phyloP scores from a whole-genome alignment of 148 eudicot genomes.

The Dianthus caryophyllus region DNA sequence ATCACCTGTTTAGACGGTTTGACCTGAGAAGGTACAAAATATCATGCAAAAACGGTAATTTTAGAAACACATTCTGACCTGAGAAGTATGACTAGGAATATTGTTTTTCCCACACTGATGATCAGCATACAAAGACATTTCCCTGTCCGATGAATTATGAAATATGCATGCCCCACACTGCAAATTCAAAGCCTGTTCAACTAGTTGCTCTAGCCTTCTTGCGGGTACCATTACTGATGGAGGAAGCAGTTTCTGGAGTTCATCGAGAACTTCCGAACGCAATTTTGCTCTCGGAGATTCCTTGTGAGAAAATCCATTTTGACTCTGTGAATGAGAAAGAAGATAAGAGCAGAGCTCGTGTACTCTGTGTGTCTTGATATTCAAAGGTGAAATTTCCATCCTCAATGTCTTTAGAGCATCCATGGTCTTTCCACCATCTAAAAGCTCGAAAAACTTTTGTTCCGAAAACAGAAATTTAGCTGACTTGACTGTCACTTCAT shows the following conservation, averaged over 20 bases:
- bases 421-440: conserved; percentile 47
- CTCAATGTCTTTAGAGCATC: conserved; percentile 73
- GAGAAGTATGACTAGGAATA: conserved; percentile 68
- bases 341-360: conserved; percentile 58
- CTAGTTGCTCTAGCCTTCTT: conserved; percentile 64
- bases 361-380: conserved; percentile 41
- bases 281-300: conserved; percentile 28
- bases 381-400: conserved; percentile 64
- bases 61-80: conserved; percentile 39
- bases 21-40: not conserved
- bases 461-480: conserved; percentile 72
- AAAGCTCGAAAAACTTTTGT: conserved; percentile 70
- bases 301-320: conserved; percentile 23
- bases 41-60: not conserved
- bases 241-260: conserved; percentile 62
- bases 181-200: conserved; percentile 73
- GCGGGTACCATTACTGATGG: conserved; percentile 61
- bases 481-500: conserved; percentile 40
- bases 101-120: conserved; percentile 78
- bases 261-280: conserved; percentile 56
- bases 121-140: conserved; percentile 66
- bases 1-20: no score
- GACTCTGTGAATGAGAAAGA: conserved; percentile 37
- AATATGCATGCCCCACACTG: conserved; percentile 57
- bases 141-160: conserved; percentile 63